phyloP scores from a whole-genome alignment of 2,329 filamentous ascomycete genomes.

The Aspergillus phoenicis region DNA sequence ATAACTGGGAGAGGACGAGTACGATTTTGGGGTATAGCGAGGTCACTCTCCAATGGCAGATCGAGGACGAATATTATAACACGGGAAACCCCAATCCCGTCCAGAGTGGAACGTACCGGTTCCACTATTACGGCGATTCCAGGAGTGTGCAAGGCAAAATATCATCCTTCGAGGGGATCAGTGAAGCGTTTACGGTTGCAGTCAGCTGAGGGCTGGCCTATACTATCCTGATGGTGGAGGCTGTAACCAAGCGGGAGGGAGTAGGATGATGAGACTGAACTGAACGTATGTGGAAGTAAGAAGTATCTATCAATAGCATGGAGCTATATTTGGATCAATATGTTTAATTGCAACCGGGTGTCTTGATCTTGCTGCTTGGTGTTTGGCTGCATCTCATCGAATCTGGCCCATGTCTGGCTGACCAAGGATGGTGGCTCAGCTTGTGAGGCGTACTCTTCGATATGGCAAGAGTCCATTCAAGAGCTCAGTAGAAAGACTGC shows the following conservation, averaged over 20 bases:
- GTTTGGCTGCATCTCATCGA: no score
- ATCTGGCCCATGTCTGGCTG: background rate
- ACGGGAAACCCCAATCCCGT: slow-evolving; percentile 38
- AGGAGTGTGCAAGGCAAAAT: slow-evolving; percentile 67
- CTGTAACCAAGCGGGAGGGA: no score
- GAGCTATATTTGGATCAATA: background rate
- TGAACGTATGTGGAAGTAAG: no score
- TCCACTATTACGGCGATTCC: slow-evolving; percentile 82
- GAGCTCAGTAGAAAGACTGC: background rate
- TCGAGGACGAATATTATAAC: slow-evolving; percentile 58
- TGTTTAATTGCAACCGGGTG: background rate
- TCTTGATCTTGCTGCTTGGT: no score
- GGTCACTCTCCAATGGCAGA: slow-evolving; percentile 79
- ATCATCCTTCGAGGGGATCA: slow-evolving; percentile 69
- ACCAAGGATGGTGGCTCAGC: background rate
- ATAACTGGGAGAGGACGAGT: slow-evolving; percentile 74
- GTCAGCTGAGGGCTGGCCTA: background rate
- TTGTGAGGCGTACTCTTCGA: background rate
- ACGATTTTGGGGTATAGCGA: slow-evolving; percentile 72
- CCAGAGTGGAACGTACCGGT: slow-evolving; percentile 68
- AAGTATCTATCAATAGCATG: background rate
- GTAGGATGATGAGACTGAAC: no score
- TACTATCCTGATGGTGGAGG: no score
- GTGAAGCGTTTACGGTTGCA: slow-evolving; percentile 49
- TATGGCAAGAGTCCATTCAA: background rate